These are phyloP conservation scores for Anthoceros angustus DNA, from an alignment of 225 moss, liverwort and hornwort species.

Conservation along the genomic window DNA sequence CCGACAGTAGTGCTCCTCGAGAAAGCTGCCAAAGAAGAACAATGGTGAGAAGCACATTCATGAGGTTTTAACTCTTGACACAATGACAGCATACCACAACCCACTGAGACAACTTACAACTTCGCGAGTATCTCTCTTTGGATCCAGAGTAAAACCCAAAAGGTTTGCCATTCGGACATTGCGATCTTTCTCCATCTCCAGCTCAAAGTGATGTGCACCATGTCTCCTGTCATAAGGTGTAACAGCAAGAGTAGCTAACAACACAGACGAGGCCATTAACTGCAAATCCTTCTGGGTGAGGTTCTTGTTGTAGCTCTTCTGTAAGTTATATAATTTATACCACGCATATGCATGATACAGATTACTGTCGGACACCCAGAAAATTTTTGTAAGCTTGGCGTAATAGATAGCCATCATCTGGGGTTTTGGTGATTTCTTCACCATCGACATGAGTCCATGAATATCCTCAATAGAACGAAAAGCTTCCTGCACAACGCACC, in stretches of 20 bases:
- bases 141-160: slow-evolving; percentile 76
- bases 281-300: slow-evolving; percentile 87
- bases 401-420: slow-evolving; percentile 99
- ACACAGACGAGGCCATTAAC: slow-evolving; percentile 90
- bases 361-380: slow-evolving; percentile 81
- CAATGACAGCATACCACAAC: neutral
- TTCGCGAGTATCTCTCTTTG: slow-evolving; percentile 90
- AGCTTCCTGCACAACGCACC: slow-evolving; percentile 50
- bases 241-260: slow-evolving; percentile 77
- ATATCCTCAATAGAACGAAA: slow-evolving; percentile 96
- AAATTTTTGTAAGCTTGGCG: slow-evolving; percentile 89
- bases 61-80: too few relatives aligned
- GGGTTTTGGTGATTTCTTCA: slow-evolving; percentile 87
- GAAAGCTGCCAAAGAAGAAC: slow-evolving; percentile 45
- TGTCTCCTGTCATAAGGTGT: slow-evolving; percentile 92
- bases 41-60: too few relatives aligned
- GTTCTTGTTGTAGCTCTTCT: slow-evolving; percentile 92
- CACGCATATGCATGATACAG: slow-evolving; percentile 92
- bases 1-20: slow-evolving; percentile 76
- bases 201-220: slow-evolving; percentile 90
- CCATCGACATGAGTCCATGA: slow-evolving; percentile 94
- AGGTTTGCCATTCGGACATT: slow-evolving; percentile 91
- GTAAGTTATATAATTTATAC: slow-evolving; percentile 90
- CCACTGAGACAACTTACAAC: slow-evolving; percentile 41
- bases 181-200: slow-evolving; percentile 94